A percentile compares a stretch with the other conserved stretches of the same genome.
Conservation (phyloP, 2,329 filamentous ascomycete species). For the Trichophyton simii region DNA sequence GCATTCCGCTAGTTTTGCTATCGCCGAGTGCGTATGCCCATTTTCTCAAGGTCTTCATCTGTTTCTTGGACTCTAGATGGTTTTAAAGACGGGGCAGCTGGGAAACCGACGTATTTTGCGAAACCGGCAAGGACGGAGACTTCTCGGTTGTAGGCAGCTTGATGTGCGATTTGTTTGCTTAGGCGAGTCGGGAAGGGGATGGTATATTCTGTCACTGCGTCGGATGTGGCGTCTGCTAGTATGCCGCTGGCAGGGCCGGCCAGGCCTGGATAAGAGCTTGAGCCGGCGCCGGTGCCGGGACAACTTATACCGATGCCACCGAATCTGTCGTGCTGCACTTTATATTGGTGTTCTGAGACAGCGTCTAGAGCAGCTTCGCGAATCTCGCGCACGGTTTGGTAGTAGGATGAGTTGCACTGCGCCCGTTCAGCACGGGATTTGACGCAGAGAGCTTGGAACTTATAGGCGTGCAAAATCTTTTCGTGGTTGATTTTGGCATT, state of each 20-base stretch:
- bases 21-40: conserved; percentile 49
- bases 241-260: not conserved
- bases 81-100: conserved; percentile 75
- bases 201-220: conserved; percentile 68
- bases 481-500: conserved; percentile 70
- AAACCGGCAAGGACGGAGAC: conserved; percentile 82
- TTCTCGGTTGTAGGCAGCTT: conserved; percentile 86
- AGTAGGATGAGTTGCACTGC: conserved; percentile 81
- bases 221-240: conserved; percentile 19
- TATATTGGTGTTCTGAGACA: conserved; percentile 81
- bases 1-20: not conserved
- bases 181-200: conserved; percentile 67
- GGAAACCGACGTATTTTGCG: conserved; percentile 92
- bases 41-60: conserved; percentile 77
- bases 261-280: not conserved
- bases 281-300: conserved; percentile 2
- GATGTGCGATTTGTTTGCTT: conserved; percentile 67
- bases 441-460: conserved; percentile 58
- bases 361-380: conserved; percentile 68
- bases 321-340: conserved; percentile 79
- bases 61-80: conserved; percentile 60
- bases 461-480: conserved; percentile 59
- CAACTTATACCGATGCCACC: conserved; percentile 26
- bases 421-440: conserved; percentile 69
- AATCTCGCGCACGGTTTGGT: conserved; percentile 71